phyloP scores from a whole-genome alignment of 2,329 filamentous ascomycete species.

The Fusarium hainanense region DNA sequence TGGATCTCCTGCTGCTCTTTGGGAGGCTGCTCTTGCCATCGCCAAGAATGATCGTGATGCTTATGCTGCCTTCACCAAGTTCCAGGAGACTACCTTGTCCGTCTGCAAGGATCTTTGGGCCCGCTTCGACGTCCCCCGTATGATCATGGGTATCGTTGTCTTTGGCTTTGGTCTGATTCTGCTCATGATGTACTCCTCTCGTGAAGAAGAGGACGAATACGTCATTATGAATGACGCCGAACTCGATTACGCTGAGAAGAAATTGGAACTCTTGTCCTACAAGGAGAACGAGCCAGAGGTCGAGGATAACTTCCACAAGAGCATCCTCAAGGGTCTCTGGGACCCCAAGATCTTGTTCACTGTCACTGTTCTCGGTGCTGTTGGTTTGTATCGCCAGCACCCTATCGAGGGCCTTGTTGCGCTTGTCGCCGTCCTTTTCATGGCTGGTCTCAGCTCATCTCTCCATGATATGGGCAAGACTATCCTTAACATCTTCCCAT shows the following conservation, averaged over 20 bases:
- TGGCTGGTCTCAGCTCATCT: constrained; percentile 57
- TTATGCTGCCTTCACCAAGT: constrained; percentile 73
- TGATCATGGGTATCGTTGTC: constrained; percentile 81
- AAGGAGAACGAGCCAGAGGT: constrained; percentile 55
- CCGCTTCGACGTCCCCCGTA: constrained; percentile 87
- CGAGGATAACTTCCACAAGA: constrained; percentile 51
- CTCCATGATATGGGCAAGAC: constrained; percentile 58
- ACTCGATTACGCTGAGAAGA: constrained; percentile 69
- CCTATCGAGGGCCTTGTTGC: constrained; percentile 53
- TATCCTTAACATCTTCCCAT: constrained; percentile 69
- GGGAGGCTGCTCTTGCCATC: constrained; percentile 59
- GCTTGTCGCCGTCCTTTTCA: constrained; percentile 50
- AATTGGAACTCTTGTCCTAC: constrained; percentile 61
- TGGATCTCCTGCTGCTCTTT: constrained; percentile 55
- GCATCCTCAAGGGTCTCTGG: constrained; percentile 52
- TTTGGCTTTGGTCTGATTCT: constrained; percentile 74
- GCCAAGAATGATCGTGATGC: constrained; percentile 55
- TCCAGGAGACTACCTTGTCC: constrained; percentile 81
- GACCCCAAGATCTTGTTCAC: constrained; percentile 51
- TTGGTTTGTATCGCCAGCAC: constrained; percentile 49
- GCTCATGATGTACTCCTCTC: constrained; percentile 78
- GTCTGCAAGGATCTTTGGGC: constrained; percentile 91
- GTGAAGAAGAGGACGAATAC: constrained; percentile 65
- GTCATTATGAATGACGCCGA: constrained; percentile 66
- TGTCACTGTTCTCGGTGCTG: constrained; percentile 44